Conservation (phyloP, 2,329 filamentous ascomycete genomes). For the Periconia macrospinosa region DNA sequence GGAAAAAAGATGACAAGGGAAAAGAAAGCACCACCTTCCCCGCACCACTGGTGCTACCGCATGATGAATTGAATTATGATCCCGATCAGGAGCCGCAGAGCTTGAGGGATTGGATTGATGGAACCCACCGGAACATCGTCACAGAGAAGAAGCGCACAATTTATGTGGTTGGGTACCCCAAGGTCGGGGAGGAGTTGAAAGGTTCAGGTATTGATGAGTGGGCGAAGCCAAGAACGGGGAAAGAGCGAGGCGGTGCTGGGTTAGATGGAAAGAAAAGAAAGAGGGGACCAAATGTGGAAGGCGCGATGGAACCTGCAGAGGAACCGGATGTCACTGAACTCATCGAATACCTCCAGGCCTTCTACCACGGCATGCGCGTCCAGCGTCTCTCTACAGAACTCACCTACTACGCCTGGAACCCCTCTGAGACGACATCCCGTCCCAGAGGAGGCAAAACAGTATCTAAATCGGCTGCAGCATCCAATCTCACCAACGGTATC, state of each 20-base stretch:
- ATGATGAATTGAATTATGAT: slow-evolving; percentile 60
- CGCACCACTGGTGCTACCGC: slow-evolving; percentile 61
- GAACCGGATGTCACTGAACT: slow-evolving; percentile 34
- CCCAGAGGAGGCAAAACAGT: not conserved
- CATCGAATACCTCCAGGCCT: slow-evolving; percentile 49
- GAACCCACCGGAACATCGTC: slow-evolving; percentile 51
- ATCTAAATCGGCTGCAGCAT: no score
- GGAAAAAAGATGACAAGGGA: not conserved
- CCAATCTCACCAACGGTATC: no score
- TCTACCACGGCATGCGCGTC: slow-evolving; percentile 60
- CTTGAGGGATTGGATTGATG: slow-evolving; percentile 54
- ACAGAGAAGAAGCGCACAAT: slow-evolving; percentile 47
- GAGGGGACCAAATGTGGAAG: not conserved
- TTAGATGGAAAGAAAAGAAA: not conserved
- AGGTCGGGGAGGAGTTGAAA: slow-evolving; percentile 37
- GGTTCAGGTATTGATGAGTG: slow-evolving; percentile 48
- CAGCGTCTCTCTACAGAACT: slow-evolving; percentile 47
- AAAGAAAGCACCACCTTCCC: slow-evolving; percentile 50
- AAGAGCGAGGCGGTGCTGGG: no score
- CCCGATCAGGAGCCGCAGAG: slow-evolving; percentile 56
- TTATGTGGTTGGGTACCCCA: slow-evolving; percentile 57
- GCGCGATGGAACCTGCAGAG: not conserved
- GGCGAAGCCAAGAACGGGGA: slow-evolving; percentile 32
- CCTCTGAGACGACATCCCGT: not conserved
- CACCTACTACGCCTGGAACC: slow-evolving; percentile 55